Percentiles rank a stretch among this genome's conserved stretches.
phyloP scores from a whole-genome alignment of 768 basidiomycete genomes.

The Phaeolepiota aurea region DNA sequence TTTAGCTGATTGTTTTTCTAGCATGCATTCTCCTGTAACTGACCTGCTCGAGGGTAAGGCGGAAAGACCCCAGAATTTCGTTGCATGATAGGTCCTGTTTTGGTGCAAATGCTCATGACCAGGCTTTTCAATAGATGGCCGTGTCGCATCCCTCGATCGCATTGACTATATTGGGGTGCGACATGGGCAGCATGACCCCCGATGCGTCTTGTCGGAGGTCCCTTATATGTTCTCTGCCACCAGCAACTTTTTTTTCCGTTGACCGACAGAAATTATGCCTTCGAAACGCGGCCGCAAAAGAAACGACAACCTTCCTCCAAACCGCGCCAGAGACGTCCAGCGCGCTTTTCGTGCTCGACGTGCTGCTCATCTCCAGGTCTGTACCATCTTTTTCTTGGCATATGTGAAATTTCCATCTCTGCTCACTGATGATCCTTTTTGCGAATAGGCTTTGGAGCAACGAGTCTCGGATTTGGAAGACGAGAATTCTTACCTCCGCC shows the following conservation, averaged over 20 bases:
- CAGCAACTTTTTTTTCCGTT: slow-evolving; percentile 15
- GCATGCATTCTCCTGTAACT: too few relatives aligned
- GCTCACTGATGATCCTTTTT: slow-evolving; percentile 16
- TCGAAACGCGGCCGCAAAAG: slow-evolving; percentile 84
- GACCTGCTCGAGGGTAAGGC: too few relatives aligned
- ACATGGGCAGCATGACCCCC: slow-evolving; percentile 12
- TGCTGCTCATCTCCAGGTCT: slow-evolving; percentile 78
- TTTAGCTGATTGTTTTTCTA: too few relatives aligned
- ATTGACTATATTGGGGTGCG: not conserved
- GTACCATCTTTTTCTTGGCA: slow-evolving; percentile 15
- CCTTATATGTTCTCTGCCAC: slow-evolving; percentile 31
- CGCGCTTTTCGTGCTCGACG: slow-evolving; percentile 83
- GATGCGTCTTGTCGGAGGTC: slow-evolving; percentile 22
- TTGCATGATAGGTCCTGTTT: too few relatives aligned
- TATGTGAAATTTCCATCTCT: slow-evolving; percentile 30
- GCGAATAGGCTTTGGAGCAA: slow-evolving; percentile 64
- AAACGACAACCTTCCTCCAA: slow-evolving; percentile 72
- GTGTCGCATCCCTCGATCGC: not conserved
- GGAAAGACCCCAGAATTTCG: too few relatives aligned
- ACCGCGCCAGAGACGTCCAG: slow-evolving; percentile 83
- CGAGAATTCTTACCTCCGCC: slow-evolving; percentile 70
- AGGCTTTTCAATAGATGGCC: too few relatives aligned
- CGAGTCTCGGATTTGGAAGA: slow-evolving; percentile 78
- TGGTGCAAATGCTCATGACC: too few relatives aligned
- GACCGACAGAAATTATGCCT: slow-evolving; percentile 46